Percentiles rank a stretch among this genome's conserved stretches.
phyloP scores from a whole-genome alignment of 2,329 filamentous ascomycete genomes.

The Cercospora citrullina region DNA sequence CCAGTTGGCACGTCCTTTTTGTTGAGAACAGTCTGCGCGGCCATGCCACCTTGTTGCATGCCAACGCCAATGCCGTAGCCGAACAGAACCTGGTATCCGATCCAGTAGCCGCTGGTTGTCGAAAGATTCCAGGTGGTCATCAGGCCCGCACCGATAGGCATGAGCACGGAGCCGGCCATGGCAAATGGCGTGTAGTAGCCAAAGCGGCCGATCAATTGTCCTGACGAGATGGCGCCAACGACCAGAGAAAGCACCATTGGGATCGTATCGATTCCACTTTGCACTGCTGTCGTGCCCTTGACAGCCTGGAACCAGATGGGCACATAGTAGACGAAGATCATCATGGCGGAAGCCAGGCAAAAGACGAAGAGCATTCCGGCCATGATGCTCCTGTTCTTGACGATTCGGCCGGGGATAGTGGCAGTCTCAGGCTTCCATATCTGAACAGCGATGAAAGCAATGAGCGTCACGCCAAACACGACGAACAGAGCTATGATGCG shows the following conservation, averaged over 20 bases:
- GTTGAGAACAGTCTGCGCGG: constrained; percentile 42
- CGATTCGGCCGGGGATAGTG: constrained; percentile 46
- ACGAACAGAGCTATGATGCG: constrained; percentile 49
- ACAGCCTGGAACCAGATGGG: constrained; percentile 52
- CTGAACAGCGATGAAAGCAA: constrained; percentile 46
- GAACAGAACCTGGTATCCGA: constrained; percentile 51
- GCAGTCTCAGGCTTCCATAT: constrained; percentile 45
- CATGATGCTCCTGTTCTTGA: constrained; percentile 46
- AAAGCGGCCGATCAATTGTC: constrained; percentile 39
- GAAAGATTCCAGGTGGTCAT: constrained; percentile 45
- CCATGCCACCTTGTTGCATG: constrained; percentile 46
- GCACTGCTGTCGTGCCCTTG: constrained; percentile 46
- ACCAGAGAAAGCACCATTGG: constrained; percentile 48
- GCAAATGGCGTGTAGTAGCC: constrained; percentile 53
- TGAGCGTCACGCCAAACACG: constrained; percentile 41
- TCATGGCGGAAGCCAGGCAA: constrained; percentile 46
- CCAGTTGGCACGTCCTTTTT: constrained; percentile 43
- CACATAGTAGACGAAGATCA: constrained; percentile 49
- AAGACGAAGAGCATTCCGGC: constrained; percentile 44
- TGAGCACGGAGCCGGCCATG: constrained; percentile 41
- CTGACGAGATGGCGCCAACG: constrained; percentile 40
- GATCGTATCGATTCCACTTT: constrained; percentile 51
- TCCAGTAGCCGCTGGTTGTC: constrained; percentile 46
- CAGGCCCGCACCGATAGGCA: constrained; percentile 48
- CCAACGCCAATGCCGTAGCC: constrained; percentile 48